Evolutionary conservation across 1,139 yeast genomes (phyloP), one percentile per base, ranked within the genome.

Genomic region (Pichia sp.): DNA sequence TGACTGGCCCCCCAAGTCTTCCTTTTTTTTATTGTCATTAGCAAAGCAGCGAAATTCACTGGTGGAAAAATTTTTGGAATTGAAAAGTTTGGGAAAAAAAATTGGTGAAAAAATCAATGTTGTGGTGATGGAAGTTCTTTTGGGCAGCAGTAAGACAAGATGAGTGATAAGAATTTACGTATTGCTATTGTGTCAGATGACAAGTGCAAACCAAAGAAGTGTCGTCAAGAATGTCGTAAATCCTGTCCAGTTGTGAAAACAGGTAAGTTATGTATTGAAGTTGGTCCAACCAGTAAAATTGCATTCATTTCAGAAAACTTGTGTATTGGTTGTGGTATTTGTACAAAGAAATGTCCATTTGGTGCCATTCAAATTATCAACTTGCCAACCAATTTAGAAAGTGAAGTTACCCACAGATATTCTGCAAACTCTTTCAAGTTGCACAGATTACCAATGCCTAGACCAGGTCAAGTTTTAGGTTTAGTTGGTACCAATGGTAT

Each of bases 281-380:
- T 92, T 41, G 71, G 87, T 1, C 95, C 97, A 47, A 75, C 83
- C 31, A 81, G 86, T 49, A 92, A 92, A 64, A 87, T 92, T 61
- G 95, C 97, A 28, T 92, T 90, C 64, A 86, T 92, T 52, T 86
- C 96, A n/a, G 98, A 92, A 66, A 85, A 73, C 38, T 73, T 92
- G 63, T 92, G 98, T 77, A 92, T 92, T 60, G 98, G 98, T 64
- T 92, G 98, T 73, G 98, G 98, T 88, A 92, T 92, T 59, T 92
- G 98, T 75, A 95, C 88, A 43, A 92, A 92, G 67, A 92, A 88
- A 65, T 92, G 98, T 69, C 98, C 98, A 31, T 92, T 92, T 62
- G 95, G 90, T 59, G 98, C 98, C 55, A 90, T 92, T 59, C 84
- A 79, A 62, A 90, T 92, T 64, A 92, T 92, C 71, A 92, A 92